These are phyloP conservation scores for Haplosporangium gracile DNA, from an alignment of 192 early-diverging fungal genomes.

Conservation along the genomic window DNA sequence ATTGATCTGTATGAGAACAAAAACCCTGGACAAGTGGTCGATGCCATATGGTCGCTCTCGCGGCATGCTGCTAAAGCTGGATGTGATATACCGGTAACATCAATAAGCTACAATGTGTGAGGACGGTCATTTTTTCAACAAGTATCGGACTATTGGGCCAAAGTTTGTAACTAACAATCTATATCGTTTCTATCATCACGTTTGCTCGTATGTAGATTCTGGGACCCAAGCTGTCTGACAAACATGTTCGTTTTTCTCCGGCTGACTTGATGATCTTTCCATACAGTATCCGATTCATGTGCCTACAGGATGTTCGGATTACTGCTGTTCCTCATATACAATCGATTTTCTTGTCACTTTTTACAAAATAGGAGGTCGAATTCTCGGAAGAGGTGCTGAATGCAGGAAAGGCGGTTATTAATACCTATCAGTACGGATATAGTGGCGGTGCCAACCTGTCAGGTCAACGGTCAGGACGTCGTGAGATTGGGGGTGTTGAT, in stretches of 20 bases:
- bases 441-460: slow-evolving; percentile 55
- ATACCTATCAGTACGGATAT: slow-evolving; percentile 63
- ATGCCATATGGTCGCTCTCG: slow-evolving; percentile 80
- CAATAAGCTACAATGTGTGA: too few species aligned
- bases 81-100: slow-evolving; percentile 53
- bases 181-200: not conserved
- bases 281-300: not conserved
- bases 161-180: slow-evolving; percentile 4
- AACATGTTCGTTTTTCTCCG: slow-evolving; percentile 47
- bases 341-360: not conserved
- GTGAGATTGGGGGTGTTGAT: slow-evolving; percentile 46
- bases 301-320: not conserved
- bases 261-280: not conserved
- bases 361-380: slow-evolving; percentile 56
- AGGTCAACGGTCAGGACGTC: slow-evolving; percentile 28
- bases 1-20: slow-evolving; percentile 85
- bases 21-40: slow-evolving; percentile 77
- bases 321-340: not conserved
- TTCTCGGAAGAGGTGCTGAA: slow-evolving; percentile 75
- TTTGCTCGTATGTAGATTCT: slow-evolving; percentile 54
- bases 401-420: slow-evolving; percentile 68
- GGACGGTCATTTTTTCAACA: too few species aligned
- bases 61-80: slow-evolving; percentile 77
- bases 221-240: slow-evolving; percentile 82
- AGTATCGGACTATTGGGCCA: not conserved